A percentile compares a stretch with the other conserved stretches of the same genome.
Conservation (phyloP, 495 filamentous ascomycete genomes). For the Hapsidospora chrysogenum region DNA sequence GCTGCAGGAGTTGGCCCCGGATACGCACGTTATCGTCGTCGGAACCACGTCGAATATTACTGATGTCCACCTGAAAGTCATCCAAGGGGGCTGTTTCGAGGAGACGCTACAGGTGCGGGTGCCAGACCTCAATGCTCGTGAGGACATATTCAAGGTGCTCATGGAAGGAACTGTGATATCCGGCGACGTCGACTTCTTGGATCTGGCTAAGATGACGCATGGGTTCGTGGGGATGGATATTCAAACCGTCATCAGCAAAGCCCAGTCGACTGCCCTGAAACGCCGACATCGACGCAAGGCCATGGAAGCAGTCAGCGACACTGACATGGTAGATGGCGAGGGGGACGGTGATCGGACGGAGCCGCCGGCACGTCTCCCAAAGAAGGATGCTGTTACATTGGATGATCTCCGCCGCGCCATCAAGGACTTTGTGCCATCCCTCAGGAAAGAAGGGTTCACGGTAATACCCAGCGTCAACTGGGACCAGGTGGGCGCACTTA, state of each 20-base stretch:
- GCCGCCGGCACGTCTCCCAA: too few relatives aligned
- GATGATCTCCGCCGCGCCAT: slow-evolving; percentile 36
- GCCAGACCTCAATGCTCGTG: slow-evolving; percentile 33
- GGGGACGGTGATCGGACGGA: slow-evolving; percentile 7
- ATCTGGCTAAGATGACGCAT: slow-evolving; percentile 76
- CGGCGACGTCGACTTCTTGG: slow-evolving; percentile 57
- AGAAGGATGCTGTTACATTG: slow-evolving; percentile 45
- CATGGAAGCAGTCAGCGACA: not conserved
- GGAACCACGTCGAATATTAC: not conserved
- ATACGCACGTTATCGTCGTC: not conserved
- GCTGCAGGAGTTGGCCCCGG: not conserved
- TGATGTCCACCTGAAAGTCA: not conserved
- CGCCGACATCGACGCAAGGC: too few relatives aligned
- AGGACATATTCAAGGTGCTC: slow-evolving; percentile 72
- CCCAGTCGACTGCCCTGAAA: not conserved
- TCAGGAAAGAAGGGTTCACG: slow-evolving; percentile 90
- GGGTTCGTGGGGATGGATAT: slow-evolving; percentile 89
- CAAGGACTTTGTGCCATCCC: slow-evolving; percentile 76
- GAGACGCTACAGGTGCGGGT: slow-evolving; percentile 1
- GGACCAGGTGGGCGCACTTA: slow-evolving; percentile 78
- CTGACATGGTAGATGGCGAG: not conserved
- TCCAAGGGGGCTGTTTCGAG: not conserved
- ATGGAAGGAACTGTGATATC: slow-evolving; percentile 45
- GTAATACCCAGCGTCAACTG: slow-evolving; percentile 96
- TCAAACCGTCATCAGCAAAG: not conserved